Evolutionary conservation across 495 filamentous ascomycete species (phyloP), one percentile per base, ranked within the genome.

Genomic region (Penicillium simplicissimum): DNA sequence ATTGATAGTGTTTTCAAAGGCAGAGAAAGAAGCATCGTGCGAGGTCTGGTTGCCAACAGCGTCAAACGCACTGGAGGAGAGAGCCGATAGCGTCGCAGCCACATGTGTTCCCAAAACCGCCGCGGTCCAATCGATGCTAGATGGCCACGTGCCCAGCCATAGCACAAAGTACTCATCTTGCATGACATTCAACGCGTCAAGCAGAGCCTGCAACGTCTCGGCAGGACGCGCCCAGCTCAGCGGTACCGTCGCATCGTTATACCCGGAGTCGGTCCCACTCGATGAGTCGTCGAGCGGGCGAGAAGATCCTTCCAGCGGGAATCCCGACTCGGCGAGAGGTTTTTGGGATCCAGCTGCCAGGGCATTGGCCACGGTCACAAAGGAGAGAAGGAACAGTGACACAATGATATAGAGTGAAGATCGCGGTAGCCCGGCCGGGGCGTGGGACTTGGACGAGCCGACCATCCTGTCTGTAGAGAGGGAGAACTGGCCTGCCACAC

Each of bases 51-150:
- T 61, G 33, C 65, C 54, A 9, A 67, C 57, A 17, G 68, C 36
- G 45, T 68, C 66, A 15, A 73, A 52, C 42, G 70, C 64, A 62
- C 73, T 49, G 21, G 72, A 68, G 6, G 90, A 86, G 59, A 96
- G 75, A 17, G 88, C 84, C 15, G 79, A 77, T 3, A 94, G 79
- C 0, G 87, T 79, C 17, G 85, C 88, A 0, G 89, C 88, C 52
- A 97, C 74, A 54, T 95, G 87, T 0, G 94, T 96, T 36, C 88
- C 87, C 69, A 94, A 77, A 5, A 97, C 91, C 2, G 95, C 94
- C 7, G 88, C 87, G 1, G 94, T 98, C 94, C 94, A 98, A 80
- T 98, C 95, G 62, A 96, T 97, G 15, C 89, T 83, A 10, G 77
- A 78, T 10, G 95, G 92, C 92, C 93, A 98, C 15, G 84, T 92